phyloP scores from a whole-genome alignment of 163 green algal genomes.

The Coccomyxa subellipsoidea region DNA sequence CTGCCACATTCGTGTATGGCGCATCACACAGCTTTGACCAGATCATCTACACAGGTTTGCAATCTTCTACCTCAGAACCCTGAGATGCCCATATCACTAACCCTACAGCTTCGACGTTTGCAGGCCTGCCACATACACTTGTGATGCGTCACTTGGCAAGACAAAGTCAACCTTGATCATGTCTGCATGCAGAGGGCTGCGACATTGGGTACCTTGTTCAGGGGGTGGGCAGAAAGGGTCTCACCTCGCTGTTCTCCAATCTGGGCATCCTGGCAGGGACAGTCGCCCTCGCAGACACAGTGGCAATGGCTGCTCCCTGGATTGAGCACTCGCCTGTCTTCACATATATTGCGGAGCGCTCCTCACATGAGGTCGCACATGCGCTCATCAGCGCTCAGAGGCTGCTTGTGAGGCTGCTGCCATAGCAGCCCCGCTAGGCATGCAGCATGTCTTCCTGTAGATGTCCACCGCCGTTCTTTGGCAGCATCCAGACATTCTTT shows the following conservation, averaged over 20 bases:
- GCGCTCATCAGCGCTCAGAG: background rate
- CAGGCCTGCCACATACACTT: background rate
- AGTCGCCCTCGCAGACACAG: background rate
- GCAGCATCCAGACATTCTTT: too few relatives aligned
- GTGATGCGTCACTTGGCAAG: background rate
- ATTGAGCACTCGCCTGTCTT: conserved; percentile 8
- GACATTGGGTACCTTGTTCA: conserved; percentile 10
- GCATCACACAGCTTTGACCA: conserved; percentile 9
- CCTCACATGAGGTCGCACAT: conserved; percentile 10
- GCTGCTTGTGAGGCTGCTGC: conserved; percentile 8
- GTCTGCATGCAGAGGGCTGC: conserved; percentile 6
- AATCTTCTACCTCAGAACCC: background rate
- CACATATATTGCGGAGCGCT: conserved; percentile 1
- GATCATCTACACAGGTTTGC: conserved; percentile 8
- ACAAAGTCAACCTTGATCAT: background rate
- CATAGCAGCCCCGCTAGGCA: background rate
- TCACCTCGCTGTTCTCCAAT: conserved; percentile 11
- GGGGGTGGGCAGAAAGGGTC: conserved; percentile 5
- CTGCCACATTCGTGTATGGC: conserved; percentile 3
- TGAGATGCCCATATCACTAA: background rate
- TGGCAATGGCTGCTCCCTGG: conserved; percentile 1
- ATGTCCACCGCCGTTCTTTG: too few relatives aligned
- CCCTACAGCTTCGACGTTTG: background rate
- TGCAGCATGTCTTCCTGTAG: too few relatives aligned
- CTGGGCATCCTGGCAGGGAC: background rate